These are phyloP conservation scores for Phytophthora fragariae DNA, from an alignment of 352 stramenopile species.

Conservation along the genomic window DNA sequence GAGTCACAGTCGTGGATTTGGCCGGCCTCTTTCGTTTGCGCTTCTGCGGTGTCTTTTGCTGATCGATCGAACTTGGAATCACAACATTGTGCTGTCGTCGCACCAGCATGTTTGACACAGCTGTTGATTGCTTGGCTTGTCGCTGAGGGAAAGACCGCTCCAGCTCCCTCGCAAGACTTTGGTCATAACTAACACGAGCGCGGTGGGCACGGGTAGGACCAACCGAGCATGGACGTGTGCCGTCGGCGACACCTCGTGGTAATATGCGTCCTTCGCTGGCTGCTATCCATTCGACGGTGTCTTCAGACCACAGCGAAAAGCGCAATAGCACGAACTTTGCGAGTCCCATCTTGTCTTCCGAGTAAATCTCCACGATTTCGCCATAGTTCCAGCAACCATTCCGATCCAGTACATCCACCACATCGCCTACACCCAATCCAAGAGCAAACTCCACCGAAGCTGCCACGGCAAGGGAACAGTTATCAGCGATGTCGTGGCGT, in stretches of 20 bases:
- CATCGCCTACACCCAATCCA: conserved; percentile 60
- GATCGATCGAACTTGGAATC: conserved; percentile 22
- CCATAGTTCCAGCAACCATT: conserved; percentile 87
- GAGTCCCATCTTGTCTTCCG: conserved; percentile 39
- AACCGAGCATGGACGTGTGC: conserved; percentile 52
- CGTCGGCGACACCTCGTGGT: conserved; percentile 69
- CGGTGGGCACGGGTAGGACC: conserved; percentile 49
- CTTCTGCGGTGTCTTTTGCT: conserved; percentile 44
- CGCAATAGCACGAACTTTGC: conserved; percentile 76
- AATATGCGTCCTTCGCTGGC: conserved; percentile 76
- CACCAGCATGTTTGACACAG: conserved; percentile 29
- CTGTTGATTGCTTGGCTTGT: conserved; percentile 41
- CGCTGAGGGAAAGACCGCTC: conserved; percentile 61
- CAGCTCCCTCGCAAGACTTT: conserved; percentile 54
- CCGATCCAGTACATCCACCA: conserved; percentile 81
- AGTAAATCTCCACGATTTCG: conserved; percentile 69
- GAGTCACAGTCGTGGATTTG: conserved; percentile 29
- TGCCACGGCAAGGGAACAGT: conserved; percentile 51
- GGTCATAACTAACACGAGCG: conserved; percentile 55
- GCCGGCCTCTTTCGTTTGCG: conserved; percentile 44
- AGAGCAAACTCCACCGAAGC: conserved; percentile 79
- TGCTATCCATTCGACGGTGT: conserved; percentile 75
- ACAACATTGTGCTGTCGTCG: conserved; percentile 19
- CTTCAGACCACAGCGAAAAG: conserved; percentile 65
- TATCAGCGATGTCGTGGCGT: conserved; percentile 41